These are phyloP conservation scores for Penicillium sp. DNA, from an alignment of 2,329 filamentous ascomycete species.

Conservation along the genomic window DNA sequence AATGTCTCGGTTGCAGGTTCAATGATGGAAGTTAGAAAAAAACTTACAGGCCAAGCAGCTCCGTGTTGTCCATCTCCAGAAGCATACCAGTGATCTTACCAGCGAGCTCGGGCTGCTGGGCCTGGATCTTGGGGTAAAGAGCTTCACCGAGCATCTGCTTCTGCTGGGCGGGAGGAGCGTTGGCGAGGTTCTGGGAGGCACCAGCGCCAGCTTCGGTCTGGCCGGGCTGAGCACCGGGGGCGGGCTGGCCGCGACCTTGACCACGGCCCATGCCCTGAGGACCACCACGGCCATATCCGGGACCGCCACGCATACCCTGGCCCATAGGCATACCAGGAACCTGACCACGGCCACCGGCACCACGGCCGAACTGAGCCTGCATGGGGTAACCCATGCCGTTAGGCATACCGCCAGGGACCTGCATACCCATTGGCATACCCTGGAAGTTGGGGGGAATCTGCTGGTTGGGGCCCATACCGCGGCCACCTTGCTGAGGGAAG, in stretches of 20 bases:
- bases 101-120: constrained; percentile 90
- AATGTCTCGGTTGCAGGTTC: neutral
- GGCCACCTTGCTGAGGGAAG: constrained; percentile 84
- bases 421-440: constrained; percentile 64
- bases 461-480: constrained; percentile 79
- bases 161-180: constrained; percentile 73
- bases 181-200: constrained; percentile 56
- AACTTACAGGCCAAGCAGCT: constrained; percentile 94
- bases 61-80: constrained; percentile 96
- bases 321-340: constrained; percentile 72
- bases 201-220: constrained; percentile 37
- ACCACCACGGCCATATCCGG: constrained; percentile 50
- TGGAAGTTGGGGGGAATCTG: constrained; percentile 89
- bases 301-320: constrained; percentile 53
- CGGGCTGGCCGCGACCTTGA: constrained; percentile 48
- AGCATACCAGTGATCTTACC: constrained; percentile 99
- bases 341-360: constrained; percentile 71
- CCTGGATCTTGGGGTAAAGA: constrained; percentile 97
- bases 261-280: constrained; percentile 47
- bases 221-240: constrained; percentile 39
- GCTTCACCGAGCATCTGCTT: constrained; percentile 99
- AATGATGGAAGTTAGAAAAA: neutral
- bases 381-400: constrained; percentile 82
- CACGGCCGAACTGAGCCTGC: constrained; percentile 75
- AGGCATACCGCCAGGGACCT: constrained; percentile 69